Evolutionary conservation across 768 basidiomycete species (phyloP).

Genomic region (Xanthoconium stramineum): DNA sequence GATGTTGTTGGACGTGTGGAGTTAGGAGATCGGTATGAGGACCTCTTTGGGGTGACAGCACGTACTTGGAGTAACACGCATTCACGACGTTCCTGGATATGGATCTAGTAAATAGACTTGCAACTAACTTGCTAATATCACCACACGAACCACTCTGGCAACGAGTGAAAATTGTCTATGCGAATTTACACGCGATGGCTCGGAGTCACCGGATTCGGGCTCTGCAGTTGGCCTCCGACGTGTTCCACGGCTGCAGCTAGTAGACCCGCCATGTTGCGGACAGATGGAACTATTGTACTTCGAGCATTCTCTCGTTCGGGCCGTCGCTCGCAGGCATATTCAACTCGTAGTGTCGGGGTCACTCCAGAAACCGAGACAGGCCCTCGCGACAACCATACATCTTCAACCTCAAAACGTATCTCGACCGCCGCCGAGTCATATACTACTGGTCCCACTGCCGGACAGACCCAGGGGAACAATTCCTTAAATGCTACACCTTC

Average conservation of each 20-base stretch:
- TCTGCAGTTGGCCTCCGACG: background rate
- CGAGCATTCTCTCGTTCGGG: slow-evolving; percentile 13
- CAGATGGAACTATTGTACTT: slow-evolving; percentile 4
- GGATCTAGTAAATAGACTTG: slow-evolving; percentile 20
- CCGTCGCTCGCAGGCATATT: slow-evolving; percentile 5
- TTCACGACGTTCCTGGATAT: slow-evolving; percentile 10
- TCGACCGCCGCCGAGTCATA: background rate
- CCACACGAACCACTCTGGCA: background rate
- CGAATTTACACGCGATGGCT: background rate
- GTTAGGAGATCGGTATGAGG: slow-evolving; percentile 39
- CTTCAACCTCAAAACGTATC: slow-evolving; percentile 2
- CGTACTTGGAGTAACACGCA: slow-evolving; percentile 6
- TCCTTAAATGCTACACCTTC: background rate
- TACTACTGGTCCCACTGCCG: background rate
- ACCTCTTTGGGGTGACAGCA: background rate
- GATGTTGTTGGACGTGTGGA: slow-evolving; percentile 88
- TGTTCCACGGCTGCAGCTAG: background rate
- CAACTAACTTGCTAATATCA: slow-evolving; percentile 9
- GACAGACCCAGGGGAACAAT: background rate
- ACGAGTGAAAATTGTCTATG: no score
- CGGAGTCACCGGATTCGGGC: background rate
- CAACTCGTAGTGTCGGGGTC: slow-evolving; percentile 1
- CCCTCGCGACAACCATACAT: background rate
- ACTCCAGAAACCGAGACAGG: slow-evolving; percentile 1
- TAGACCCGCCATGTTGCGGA: slow-evolving; percentile 20